Evolutionary conservation across 495 filamentous ascomycete genomes (phyloP), one percentile per base, ranked within the genome.

Genomic region (Penicillium paxilli): DNA sequence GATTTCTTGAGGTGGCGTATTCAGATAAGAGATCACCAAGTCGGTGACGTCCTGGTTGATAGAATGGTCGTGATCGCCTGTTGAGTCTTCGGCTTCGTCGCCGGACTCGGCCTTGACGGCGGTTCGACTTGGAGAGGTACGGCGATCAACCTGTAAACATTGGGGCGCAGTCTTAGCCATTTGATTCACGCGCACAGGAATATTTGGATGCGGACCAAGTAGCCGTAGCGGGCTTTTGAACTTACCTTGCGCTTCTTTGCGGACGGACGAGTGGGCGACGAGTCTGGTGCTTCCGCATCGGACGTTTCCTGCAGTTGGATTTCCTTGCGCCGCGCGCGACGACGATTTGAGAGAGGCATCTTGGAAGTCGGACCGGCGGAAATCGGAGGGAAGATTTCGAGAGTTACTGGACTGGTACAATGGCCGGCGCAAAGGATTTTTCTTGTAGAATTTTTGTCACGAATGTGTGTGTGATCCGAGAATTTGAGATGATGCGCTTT

Each of bases 161-260:
- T 42, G 40, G 40, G 33, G 35, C 46, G 26, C 11, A 19, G 17
- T 40, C 21, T 48, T 21, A 51, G 48, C 37, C 41, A 51, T 48
- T 23, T 44, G 41, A 21, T 37, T 23, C 47, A 10, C 26, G 44
- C 30, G 51, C 46, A 54, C 6, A 41, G 44, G 28, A 24, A 41
- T 26, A 37, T 50, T 51, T 46, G 46, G 49, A 50, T 11, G 57
- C 46, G 44, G 60, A 49, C 54, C 26, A 30, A 22, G 33, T 46
- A 19, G 17, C 16, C 35, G 35, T 19, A 21, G 40, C 23, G 40
- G 21, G 19, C n/a, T 38, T 38, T 25, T 19, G 30, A 30, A 73
- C 71, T 70, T 73, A 88, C 87, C 85, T 88, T 88, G 75, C 84
- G 87, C 74, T 88, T 84, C 67, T 88, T 89, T 67, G 84, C 86